Conservation (phyloP, 2,329 filamentous ascomycete species). For the Botrytis squamosa region DNA sequence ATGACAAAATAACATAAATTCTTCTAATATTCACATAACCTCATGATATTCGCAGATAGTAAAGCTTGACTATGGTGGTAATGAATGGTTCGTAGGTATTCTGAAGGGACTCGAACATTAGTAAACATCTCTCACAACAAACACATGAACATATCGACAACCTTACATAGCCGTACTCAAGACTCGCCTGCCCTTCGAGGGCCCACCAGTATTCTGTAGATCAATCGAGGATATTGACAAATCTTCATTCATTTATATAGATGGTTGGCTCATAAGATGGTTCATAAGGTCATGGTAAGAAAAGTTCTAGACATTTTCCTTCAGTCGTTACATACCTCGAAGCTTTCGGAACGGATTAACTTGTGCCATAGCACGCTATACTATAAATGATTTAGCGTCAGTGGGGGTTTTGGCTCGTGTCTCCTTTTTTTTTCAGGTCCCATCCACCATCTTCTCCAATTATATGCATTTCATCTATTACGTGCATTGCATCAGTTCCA, state of each 20-base stretch:
- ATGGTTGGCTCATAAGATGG: background rate
- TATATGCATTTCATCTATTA: constrained; percentile 7
- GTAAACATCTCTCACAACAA: constrained; percentile 13
- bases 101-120: constrained; percentile 13
- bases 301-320: constrained; percentile 16
- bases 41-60: background rate
- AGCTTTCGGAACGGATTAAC: constrained; percentile 8
- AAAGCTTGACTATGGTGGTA: constrained; percentile 4
- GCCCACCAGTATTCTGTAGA: constrained; percentile 10
- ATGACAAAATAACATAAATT: background rate
- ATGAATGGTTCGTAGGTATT: constrained; percentile 1
- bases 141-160: background rate
- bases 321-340: constrained; percentile 12
- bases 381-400: background rate
- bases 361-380: background rate
- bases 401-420: background rate
- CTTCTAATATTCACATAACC: background rate
- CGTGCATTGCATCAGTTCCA: constrained; percentile 17
- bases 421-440: constrained; percentile 5
- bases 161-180: constrained; percentile 2
- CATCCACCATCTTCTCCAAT: background rate
- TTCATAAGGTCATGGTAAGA: background rate
- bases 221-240: background rate
- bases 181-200: constrained; percentile 17
- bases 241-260: background rate